Conservation (phyloP, 2,329 filamentous ascomycete species). For the Epichloe amarillans region DNA sequence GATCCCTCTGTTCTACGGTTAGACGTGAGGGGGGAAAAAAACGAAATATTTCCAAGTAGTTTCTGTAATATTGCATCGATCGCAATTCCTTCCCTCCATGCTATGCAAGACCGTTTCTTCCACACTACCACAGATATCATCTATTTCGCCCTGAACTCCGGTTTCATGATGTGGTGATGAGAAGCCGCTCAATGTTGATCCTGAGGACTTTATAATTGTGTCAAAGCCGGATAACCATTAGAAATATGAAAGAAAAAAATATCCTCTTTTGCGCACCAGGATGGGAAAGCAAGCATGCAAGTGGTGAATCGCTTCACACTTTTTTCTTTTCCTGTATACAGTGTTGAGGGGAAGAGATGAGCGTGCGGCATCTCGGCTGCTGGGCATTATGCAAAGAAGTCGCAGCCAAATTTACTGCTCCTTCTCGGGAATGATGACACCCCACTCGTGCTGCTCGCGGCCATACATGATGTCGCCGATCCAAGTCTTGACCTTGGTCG, state of each 20-base stretch:
- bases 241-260: background rate
- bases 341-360: too few relatives aligned
- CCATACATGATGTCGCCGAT: conserved; percentile 66
- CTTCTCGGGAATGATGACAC: conserved; percentile 52
- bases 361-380: too few relatives aligned
- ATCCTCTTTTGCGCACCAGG: background rate
- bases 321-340: background rate
- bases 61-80: background rate
- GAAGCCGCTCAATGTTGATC: background rate
- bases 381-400: too few relatives aligned
- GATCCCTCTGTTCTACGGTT: too few relatives aligned
- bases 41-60: too few relatives aligned
- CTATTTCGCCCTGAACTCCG: background rate
- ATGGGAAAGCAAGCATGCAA: background rate
- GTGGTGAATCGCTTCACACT: conserved; percentile 4
- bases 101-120: background rate
- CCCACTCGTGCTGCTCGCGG: conserved; percentile 54
- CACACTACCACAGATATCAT: background rate
- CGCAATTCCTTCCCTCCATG: background rate
- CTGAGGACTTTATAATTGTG: background rate
- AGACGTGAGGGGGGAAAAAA: accelerated
- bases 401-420: conserved; percentile 17
- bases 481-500: conserved; percentile 51
- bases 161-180: background rate
- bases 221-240: background rate